A percentile compares a stretch with the other conserved stretches of the same genome.
Conservation (phyloP, 352 stramenopile species). For the Globisporangium alternatum region DNA sequence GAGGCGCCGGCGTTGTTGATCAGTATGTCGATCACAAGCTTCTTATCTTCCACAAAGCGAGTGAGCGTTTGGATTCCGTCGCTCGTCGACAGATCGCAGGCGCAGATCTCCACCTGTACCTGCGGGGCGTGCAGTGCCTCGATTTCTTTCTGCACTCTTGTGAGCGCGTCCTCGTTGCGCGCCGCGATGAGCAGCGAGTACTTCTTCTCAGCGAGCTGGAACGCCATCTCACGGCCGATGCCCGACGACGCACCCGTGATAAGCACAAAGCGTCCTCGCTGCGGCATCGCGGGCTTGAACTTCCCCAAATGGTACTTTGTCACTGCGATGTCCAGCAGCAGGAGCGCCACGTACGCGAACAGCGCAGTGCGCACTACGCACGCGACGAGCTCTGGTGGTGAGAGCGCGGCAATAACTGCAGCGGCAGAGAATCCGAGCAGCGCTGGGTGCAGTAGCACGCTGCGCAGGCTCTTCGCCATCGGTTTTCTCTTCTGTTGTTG, state of each 20-base stretch:
- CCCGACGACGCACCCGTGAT: constrained; percentile 69
- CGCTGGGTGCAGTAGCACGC: background rate
- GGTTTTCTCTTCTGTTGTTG: background rate
- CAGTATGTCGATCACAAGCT: constrained; percentile 63
- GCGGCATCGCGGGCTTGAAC: constrained; percentile 25
- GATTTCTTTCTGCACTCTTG: constrained; percentile 51
- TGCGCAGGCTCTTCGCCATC: background rate
- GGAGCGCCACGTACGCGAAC: constrained; percentile 33
- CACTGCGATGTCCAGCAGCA: constrained; percentile 37
- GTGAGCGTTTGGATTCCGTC: constrained; percentile 36
- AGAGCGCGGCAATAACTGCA: background rate
- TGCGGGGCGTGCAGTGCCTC: constrained; percentile 30
- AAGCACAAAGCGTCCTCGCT: constrained; percentile 34
- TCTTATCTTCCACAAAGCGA: constrained; percentile 35
- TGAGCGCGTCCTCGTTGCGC: constrained; percentile 41
- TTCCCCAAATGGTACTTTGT: constrained; percentile 49
- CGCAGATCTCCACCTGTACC: constrained; percentile 39
- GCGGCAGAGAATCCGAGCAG: background rate
- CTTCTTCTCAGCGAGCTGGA: constrained; percentile 53
- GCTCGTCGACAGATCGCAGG: constrained; percentile 41
- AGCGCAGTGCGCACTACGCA: constrained; percentile 26
- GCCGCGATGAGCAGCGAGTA: constrained; percentile 60
- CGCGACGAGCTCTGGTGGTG: constrained; percentile 18
- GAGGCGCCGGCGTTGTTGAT: constrained; percentile 57
- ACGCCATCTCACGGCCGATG: constrained; percentile 71